These are phyloP conservation scores for Stephania yunnanensis DNA, from an alignment of 164 flowering plant species.

Conservation along the genomic window DNA sequence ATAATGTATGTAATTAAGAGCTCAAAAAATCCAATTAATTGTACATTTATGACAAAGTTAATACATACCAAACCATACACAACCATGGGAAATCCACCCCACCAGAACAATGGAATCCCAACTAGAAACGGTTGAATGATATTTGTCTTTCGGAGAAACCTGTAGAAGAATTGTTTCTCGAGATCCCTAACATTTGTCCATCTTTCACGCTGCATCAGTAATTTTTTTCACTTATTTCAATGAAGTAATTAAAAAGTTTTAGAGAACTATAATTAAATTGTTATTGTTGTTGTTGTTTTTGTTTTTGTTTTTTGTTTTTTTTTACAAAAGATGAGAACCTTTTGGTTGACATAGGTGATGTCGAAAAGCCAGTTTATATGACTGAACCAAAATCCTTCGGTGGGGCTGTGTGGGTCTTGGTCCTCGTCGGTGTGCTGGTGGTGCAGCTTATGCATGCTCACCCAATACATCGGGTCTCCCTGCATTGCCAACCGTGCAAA, in stretches of 20 bases:
- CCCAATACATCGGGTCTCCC: slow-evolving; percentile 90
- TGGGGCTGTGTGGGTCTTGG: slow-evolving; percentile 87
- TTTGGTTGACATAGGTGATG: slow-evolving; percentile 27
- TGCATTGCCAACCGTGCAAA: slow-evolving; percentile 15
- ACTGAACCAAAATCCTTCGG: slow-evolving; percentile 85
- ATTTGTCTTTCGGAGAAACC: slow-evolving; percentile 49
- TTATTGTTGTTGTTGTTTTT: no score
- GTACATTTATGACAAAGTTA: no score
- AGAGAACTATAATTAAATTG: no score
- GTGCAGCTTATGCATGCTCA: slow-evolving; percentile 75
- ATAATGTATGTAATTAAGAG: no score
- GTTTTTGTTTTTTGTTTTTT: no score
- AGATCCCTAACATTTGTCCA: slow-evolving; percentile 63
- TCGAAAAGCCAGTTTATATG: slow-evolving; percentile 84
- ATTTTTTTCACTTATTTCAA: no score
- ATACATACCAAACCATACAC: background rate
- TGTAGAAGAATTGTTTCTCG: slow-evolving; percentile 61
- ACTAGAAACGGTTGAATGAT: slow-evolving; percentile 53
- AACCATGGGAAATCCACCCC: slow-evolving; percentile 66
- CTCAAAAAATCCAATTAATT: no score
- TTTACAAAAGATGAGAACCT: slow-evolving; percentile 24
- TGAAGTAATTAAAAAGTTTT: no score
- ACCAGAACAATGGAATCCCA: slow-evolving; percentile 44
- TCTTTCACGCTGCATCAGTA: slow-evolving; percentile 43
- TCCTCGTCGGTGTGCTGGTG: slow-evolving; percentile 78